Evolutionary conservation across 106 monocot genomes (phyloP), one percentile per base, ranked within the genome.

Genomic region (Chionographis japonica): DNA sequence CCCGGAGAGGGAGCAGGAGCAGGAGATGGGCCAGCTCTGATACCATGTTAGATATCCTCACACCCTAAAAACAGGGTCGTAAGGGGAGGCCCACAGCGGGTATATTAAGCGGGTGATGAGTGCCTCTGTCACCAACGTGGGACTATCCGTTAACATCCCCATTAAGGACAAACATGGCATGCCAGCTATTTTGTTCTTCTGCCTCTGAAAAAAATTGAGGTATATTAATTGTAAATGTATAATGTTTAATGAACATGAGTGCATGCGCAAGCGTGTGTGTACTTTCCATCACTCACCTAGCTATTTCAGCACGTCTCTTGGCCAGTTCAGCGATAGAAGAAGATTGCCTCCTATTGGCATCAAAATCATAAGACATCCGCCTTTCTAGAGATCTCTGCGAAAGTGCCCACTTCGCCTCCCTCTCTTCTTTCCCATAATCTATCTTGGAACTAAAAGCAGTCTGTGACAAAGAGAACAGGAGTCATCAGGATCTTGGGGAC

Each of bases 361-460:
- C 57, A 41, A 76, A 60, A 62, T 81, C 73, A 20, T 46, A 52
- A 54, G 77, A 67, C 62, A 49, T 2, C n/a, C 63, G 39, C 42
- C 68, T 71, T 68, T 78, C 74, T 39, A 81, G 61, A 52, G 40
- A 62, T 51, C 54, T 60, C 57, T 84, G 88, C 10, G 84, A 85
- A 27, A 75, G 69, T 38, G 68, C 69, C 88, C 88, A 84, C n/a
- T 64, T 75, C 27, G 85, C 73, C 65, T 89, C 76, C 59, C 84
- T 84, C 3, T 89, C 85, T 36, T 85, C 84, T 68, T 79, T 84
- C 17, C 88, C 85, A 70, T 73, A 85, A 38, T 85, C 78, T 65
- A 68, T 89, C 71, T 76, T 83, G 5, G 80, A 77, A n/a, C 71
- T 78, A 69, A 88, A 88, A 53, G 84, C 84, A 37, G 83, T 80